Conservation (phyloP, 1,139 yeast species). For the Geotrichum cucujoidarum region DNA sequence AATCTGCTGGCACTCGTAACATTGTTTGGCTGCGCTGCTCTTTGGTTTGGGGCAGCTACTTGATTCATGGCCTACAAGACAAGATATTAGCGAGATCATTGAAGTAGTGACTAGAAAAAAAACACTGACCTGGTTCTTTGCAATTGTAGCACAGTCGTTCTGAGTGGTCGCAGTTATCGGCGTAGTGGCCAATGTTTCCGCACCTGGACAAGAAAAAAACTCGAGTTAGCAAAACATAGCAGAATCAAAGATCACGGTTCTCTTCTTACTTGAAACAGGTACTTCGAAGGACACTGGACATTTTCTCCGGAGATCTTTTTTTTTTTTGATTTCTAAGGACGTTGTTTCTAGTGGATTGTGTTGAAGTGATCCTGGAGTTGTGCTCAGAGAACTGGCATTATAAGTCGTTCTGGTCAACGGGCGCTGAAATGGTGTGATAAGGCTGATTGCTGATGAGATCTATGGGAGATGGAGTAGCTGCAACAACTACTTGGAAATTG, state of each 20-base stretch:
- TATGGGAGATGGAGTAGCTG: too few relatives aligned
- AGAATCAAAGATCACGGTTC: not conserved
- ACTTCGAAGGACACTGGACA: conserved; percentile 6
- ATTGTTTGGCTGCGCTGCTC: conserved; percentile 76
- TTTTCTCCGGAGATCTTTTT: too few relatives aligned
- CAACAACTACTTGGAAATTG: too few relatives aligned
- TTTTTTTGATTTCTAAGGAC: too few relatives aligned
- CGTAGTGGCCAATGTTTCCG: conserved; percentile 89
- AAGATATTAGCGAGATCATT: not conserved
- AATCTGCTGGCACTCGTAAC: conserved; percentile 71
- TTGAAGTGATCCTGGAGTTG: too few relatives aligned
- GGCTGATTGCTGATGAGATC: not conserved
- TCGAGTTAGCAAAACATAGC: too few relatives aligned
- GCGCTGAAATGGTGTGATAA: conserved; percentile 2
- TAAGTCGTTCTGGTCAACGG: too few relatives aligned
- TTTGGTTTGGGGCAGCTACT: conserved; percentile 82
- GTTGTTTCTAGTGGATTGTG: too few relatives aligned
- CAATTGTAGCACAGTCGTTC: conserved; percentile 92
- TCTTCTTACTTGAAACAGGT: conserved; percentile 9
- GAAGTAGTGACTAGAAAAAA: not conserved
- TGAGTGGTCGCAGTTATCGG: conserved; percentile 77
- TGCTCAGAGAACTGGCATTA: too few relatives aligned
- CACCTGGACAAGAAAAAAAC: conserved; percentile 51
- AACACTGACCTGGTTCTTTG: conserved; percentile 45
- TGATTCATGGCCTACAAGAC: conserved; percentile 68